These are phyloP conservation scores for Tulasnella sp. DNA, from an alignment of 768 basidiomycete genomes.

Conservation along the genomic window DNA sequence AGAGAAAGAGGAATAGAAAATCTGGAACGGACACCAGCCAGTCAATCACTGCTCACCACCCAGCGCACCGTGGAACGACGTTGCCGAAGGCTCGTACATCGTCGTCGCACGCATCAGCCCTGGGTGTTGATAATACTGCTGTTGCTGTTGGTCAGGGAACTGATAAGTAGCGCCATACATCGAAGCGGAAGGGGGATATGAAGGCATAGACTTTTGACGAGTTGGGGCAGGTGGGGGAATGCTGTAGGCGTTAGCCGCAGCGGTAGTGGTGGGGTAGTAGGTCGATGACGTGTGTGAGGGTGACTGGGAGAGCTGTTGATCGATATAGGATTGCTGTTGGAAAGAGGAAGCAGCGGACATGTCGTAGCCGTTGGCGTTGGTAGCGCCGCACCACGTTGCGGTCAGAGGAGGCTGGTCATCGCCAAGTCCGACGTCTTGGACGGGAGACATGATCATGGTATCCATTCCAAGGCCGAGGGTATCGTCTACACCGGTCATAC, in stretches of 20 bases:
- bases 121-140: constrained; percentile 14
- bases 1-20: not conserved
- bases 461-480: constrained; percentile 5
- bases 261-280: constrained; percentile 2
- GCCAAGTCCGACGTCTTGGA: not conserved
- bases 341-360: not conserved
- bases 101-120: constrained; percentile 8
- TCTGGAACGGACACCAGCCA: not conserved
- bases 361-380: not conserved
- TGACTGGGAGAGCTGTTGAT: constrained; percentile 10
- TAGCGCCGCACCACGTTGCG: not conserved
- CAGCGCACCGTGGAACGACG: not conserved
- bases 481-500: not conserved
- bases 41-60: not conserved
- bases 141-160: constrained; percentile 25
- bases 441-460: constrained; percentile 16
- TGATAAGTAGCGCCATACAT: constrained; percentile 1
- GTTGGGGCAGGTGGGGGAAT: constrained; percentile 20
- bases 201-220: constrained; percentile 15
- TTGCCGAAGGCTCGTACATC: not conserved
- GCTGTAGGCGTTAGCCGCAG: constrained; percentile 11
- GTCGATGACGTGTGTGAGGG: not conserved
- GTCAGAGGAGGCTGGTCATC: not conserved
- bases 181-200: not conserved
- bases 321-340: not conserved